A percentile compares a stretch with the other conserved stretches of the same genome.
Evolutionary conservation across 2,329 filamentous ascomycete species (phyloP).

Genomic region (Teratosphaeria zuluensis): DNA sequence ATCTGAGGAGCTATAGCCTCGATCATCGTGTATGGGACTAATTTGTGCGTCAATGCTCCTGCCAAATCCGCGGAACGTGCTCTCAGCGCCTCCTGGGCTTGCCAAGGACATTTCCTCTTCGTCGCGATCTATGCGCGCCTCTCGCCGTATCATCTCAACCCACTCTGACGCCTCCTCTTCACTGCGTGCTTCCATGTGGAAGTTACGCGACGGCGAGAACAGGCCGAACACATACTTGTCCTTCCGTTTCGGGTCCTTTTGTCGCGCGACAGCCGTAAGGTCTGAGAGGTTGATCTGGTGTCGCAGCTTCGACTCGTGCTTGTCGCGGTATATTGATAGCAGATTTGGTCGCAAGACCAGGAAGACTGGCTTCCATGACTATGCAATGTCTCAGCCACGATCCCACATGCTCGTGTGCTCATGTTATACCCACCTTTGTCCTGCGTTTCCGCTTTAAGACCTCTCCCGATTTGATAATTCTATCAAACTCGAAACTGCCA

Average conservation of each 20-base stretch:
- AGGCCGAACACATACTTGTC: constrained; percentile 82
- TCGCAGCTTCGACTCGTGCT: constrained; percentile 78
- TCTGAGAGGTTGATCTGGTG: constrained; percentile 83
- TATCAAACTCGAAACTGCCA: constrained; percentile 91
- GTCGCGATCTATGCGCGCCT: constrained; percentile 78
- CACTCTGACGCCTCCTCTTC: constrained; percentile 72
- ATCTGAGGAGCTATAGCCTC: constrained; percentile 37
- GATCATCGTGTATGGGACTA: constrained; percentile 13
- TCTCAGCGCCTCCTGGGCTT: constrained; percentile 50
- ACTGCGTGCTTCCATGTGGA: constrained; percentile 70
- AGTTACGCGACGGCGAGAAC: constrained; percentile 85
- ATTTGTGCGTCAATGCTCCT: constrained; percentile 20
- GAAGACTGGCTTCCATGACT: constrained; percentile 86
- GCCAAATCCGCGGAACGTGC: constrained; percentile 35
- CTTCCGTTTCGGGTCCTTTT: constrained; percentile 82
- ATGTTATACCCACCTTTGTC: constrained; percentile 59
- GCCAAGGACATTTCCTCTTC: constrained; percentile 73
- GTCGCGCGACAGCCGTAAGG: constrained; percentile 77
- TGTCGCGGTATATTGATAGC: constrained; percentile 86
- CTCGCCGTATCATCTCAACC: constrained; percentile 69
- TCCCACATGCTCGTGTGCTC: neutral
- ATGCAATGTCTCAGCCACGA: constrained; percentile 21
- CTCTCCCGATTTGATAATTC: constrained; percentile 80
- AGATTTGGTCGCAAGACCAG: constrained; percentile 84
- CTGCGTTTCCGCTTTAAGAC: constrained; percentile 84